Conservation (phyloP, 148 eudicot species). For the Euryodendron excelsum region DNA sequence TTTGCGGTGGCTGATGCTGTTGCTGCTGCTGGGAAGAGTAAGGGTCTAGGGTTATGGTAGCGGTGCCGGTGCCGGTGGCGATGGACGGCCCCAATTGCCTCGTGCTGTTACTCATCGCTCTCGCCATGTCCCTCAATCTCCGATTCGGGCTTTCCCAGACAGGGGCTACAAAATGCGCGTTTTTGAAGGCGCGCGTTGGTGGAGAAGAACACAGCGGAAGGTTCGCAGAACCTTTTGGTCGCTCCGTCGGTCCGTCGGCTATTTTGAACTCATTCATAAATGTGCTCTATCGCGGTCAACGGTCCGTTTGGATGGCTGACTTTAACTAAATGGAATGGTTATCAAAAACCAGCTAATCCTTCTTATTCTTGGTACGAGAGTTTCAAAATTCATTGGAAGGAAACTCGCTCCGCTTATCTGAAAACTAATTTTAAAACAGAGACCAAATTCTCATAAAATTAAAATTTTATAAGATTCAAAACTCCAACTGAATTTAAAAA, state of each 20-base stretch:
- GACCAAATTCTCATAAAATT: no score
- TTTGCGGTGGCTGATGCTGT: constrained; percentile 30
- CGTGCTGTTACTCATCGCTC: constrained; percentile 4
- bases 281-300: no score
- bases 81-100: constrained; percentile 5
- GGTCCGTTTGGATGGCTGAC: no score
- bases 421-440: no score
- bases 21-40: constrained; percentile 25
- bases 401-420: no score
- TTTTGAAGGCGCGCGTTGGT: not conserved
- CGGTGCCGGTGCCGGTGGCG: constrained; percentile 22
- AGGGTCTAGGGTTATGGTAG: constrained; percentile 29
- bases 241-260: constrained; percentile 1
- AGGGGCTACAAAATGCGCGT: not conserved
- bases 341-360: no score
- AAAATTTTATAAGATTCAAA: no score
- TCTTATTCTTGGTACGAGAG: no score
- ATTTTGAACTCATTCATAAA: not conserved
- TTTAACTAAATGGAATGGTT: no score
- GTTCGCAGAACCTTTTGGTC: not conserved
- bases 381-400: no score
- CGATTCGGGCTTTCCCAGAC: not conserved
- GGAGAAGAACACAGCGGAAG: not conserved
- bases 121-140: constrained; percentile 11
- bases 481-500: no score